These are phyloP conservation scores for Stramenopiles sp. DNA, from an alignment of 352 stramenopile genomes.

Conservation along the genomic window DNA sequence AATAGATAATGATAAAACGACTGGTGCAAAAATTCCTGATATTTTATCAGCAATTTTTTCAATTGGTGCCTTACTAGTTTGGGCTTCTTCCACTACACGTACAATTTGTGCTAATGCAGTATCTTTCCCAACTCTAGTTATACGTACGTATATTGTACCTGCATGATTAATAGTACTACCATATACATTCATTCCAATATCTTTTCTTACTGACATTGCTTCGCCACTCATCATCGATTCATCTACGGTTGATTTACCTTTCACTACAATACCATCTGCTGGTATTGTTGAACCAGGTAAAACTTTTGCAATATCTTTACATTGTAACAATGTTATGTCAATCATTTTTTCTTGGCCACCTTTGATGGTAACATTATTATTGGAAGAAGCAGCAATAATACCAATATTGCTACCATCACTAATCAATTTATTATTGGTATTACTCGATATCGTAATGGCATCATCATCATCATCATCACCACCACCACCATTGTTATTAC, in stretches of 20 bases:
- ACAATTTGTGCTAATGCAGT: conserved; percentile 91
- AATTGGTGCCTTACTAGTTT: conserved; percentile 90
- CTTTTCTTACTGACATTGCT: conserved; percentile 64
- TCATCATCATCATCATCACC: conserved; percentile 36
- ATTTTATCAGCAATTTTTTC: conserved; percentile 82
- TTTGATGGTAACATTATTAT: not conserved
- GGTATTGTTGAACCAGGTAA: conserved; percentile 69
- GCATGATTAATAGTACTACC: conserved; percentile 74
- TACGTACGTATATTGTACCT: conserved; percentile 66
- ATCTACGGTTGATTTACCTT: conserved; percentile 61
- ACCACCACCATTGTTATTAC: conserved; percentile 56
- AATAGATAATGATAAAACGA: conserved; percentile 69
- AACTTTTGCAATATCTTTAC: conserved; percentile 74
- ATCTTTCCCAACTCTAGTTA: conserved; percentile 70
- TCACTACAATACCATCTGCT: conserved; percentile 61
- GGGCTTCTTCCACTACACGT: conserved; percentile 88
- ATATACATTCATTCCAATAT: conserved; percentile 47
- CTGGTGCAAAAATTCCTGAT: conserved; percentile 78
- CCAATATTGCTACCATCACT: not conserved
- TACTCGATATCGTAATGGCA: conserved; percentile 19
- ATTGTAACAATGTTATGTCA: conserved; percentile 59
- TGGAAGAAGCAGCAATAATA: too few species aligned
- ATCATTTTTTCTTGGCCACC: conserved; percentile 40
- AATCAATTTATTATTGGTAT: not conserved
- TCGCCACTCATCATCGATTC: conserved; percentile 85